Evolutionary conservation across 352 stramenopile genomes (phyloP).

Genomic region (Pythium graminicola): DNA sequence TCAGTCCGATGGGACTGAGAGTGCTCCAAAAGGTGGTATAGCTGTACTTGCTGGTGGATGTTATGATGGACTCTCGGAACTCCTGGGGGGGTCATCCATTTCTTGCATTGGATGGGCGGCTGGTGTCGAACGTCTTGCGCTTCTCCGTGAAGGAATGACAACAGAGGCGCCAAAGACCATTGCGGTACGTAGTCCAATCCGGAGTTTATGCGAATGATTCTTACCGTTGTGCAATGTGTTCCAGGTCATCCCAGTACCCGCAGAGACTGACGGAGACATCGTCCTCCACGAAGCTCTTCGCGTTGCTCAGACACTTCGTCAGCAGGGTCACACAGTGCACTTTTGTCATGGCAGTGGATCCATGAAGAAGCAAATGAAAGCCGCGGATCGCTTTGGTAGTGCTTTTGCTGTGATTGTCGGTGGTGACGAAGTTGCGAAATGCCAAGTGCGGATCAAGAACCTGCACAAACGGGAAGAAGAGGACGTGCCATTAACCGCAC

Average conservation of each 20-base stretch:
- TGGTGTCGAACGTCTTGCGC: slow-evolving; percentile 68
- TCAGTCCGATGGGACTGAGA: not conserved
- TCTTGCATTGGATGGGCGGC: slow-evolving; percentile 82
- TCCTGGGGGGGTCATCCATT: slow-evolving; percentile 48
- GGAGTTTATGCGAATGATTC: no score
- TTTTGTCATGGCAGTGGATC: slow-evolving; percentile 72
- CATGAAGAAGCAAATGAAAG: slow-evolving; percentile 89
- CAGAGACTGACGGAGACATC: slow-evolving; percentile 31
- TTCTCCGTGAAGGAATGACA: slow-evolving; percentile 38
- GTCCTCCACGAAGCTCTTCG: slow-evolving; percentile 62
- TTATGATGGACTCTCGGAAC: slow-evolving; percentile 70
- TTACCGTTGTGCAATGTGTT: no score
- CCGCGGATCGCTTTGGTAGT: slow-evolving; percentile 59
- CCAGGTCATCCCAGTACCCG: slow-evolving; percentile 62
- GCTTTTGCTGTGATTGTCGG: slow-evolving; percentile 70
- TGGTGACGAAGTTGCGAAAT: slow-evolving; percentile 52
- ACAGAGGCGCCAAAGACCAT: slow-evolving; percentile 29
- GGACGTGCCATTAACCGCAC: slow-evolving; percentile 26
- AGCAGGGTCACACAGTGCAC: slow-evolving; percentile 60
- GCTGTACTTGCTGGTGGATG: slow-evolving; percentile 79
- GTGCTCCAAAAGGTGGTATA: slow-evolving; percentile 35
- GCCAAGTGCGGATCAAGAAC: slow-evolving; percentile 74
- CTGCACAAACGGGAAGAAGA: slow-evolving; percentile 48
- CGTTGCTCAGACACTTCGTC: slow-evolving; percentile 59
- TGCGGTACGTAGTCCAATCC: slow-evolving; percentile 33